Percentiles rank a stretch among this genome's conserved stretches.
phyloP scores from a whole-genome alignment of 352 stramenopile genomes.

The Phytopythium helicoides region DNA sequence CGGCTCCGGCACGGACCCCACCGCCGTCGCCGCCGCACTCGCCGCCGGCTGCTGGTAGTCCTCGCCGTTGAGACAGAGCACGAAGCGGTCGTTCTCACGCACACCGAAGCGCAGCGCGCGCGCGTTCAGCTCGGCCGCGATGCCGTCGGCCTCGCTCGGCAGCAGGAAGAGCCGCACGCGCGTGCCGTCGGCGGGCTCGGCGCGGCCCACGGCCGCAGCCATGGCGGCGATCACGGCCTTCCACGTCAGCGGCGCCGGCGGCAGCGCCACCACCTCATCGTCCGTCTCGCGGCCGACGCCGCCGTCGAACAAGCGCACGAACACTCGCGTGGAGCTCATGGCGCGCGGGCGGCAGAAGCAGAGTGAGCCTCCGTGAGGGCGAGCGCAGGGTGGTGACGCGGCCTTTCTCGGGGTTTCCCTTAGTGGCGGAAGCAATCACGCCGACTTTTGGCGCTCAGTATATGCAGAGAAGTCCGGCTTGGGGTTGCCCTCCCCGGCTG shows the following conservation, averaged over 20 bases:
- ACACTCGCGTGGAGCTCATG: slow-evolving; percentile 55
- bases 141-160: slow-evolving; percentile 48
- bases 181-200: slow-evolving; percentile 13
- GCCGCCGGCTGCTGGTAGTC: slow-evolving; percentile 54
- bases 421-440: background rate
- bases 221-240: slow-evolving; percentile 55
- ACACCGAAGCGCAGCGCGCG: slow-evolving; percentile 72
- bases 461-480: background rate
- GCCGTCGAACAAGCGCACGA: slow-evolving; percentile 75
- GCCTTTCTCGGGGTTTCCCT: too few relatives aligned
- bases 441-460: background rate
- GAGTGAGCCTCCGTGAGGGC: background rate
- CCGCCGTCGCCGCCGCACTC: background rate
- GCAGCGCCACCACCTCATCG: slow-evolving; percentile 67
- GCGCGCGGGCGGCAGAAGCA: slow-evolving; percentile 18
- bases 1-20: too few relatives aligned
- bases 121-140: slow-evolving; percentile 70
- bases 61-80: slow-evolving; percentile 65
- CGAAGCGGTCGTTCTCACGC: slow-evolving; percentile 76
- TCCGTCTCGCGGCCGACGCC: slow-evolving; percentile 44
- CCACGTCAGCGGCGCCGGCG: slow-evolving; percentile 67
- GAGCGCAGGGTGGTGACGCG: too few relatives aligned
- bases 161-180: slow-evolving; percentile 61
- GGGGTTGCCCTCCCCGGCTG: background rate
- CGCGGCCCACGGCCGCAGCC: slow-evolving; percentile 53